A percentile compares a stretch with the other conserved stretches of the same genome.
Evolutionary conservation across 1,284 basidiomycete genomes (phyloP).

Genomic region (Fomitiporia mediterranea): DNA sequence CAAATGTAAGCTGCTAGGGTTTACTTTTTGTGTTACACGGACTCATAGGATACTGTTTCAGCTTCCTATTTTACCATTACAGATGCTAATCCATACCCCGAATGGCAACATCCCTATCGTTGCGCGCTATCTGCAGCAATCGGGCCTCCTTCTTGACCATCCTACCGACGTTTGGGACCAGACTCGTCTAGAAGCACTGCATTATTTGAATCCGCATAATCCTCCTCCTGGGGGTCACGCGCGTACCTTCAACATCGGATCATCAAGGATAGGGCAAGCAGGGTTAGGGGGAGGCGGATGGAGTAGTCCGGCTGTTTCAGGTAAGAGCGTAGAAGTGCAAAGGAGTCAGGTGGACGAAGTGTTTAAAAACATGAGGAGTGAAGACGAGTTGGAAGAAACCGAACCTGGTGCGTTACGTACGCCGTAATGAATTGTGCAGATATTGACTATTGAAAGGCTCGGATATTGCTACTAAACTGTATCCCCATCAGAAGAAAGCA

Average conservation of each 20-base stretch:
- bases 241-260: slow-evolving; percentile 35
- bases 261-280: slow-evolving; percentile 38
- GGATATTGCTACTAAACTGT: slow-evolving; percentile 86
- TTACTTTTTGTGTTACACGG: slow-evolving; percentile 21
- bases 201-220: slow-evolving; percentile 88
- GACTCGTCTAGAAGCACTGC: slow-evolving; percentile 53
- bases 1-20: slow-evolving; percentile 48
- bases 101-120: slow-evolving; percentile 86
- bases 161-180: slow-evolving; percentile 59
- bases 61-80: slow-evolving; percentile 77
- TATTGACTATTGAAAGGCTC: slow-evolving; percentile 40
- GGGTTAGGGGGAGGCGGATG: slow-evolving; percentile 46
- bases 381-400: slow-evolving; percentile 82
- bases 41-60: slow-evolving; percentile 29
- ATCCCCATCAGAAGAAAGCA: slow-evolving; percentile 98
- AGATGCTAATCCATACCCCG: slow-evolving; percentile 87
- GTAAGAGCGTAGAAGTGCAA: slow-evolving; percentile 87
- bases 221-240: slow-evolving; percentile 67
- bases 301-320: slow-evolving; percentile 55
- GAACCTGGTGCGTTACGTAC: slow-evolving; percentile 67
- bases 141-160: slow-evolving; percentile 74
- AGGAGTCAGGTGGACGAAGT: slow-evolving; percentile 91
- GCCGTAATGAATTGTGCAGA: background rate
- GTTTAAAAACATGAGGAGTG: slow-evolving; percentile 83
- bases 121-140: slow-evolving; percentile 66